Percentiles rank a stretch among this genome's conserved stretches.
phyloP scores from a whole-genome alignment of 163 green algal species.

The Prototheca cutis region DNA sequence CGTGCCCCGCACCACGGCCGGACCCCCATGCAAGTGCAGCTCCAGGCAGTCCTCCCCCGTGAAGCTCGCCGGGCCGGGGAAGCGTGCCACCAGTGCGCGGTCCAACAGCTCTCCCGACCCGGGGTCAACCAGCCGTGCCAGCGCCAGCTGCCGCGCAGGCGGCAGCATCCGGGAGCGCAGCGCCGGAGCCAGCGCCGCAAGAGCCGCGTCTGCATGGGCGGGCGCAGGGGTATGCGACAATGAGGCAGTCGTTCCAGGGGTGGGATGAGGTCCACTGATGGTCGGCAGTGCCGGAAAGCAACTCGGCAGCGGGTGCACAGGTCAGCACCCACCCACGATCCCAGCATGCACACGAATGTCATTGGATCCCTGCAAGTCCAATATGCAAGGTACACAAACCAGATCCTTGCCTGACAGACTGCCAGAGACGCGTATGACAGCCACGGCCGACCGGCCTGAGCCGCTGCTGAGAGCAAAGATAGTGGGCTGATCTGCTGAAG shows the following conservation, averaged over 20 bases:
- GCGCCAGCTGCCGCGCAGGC: conserved; percentile 7
- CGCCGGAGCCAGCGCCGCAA: conserved; percentile 1
- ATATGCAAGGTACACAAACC: neutral
- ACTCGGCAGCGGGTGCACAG: no score
- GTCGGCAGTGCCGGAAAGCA: no score
- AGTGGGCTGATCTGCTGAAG: conserved; percentile 11
- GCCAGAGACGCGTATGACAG: conserved; percentile 23
- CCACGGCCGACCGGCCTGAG: conserved; percentile 26
- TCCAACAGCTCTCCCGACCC: conserved; percentile 21
- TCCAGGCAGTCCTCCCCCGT: conserved; percentile 52
- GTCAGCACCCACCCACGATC: no score
- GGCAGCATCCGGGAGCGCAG: no score
- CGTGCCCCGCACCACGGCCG: conserved; percentile 35
- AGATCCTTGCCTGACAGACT: neutral
- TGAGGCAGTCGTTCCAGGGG: no score
- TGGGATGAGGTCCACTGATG: no score
- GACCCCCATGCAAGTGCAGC: conserved; percentile 50
- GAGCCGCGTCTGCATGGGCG: neutral
- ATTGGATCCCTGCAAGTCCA: no score
- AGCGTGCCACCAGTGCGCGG: conserved; percentile 34
- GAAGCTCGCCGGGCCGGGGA: conserved; percentile 35
- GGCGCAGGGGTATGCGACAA: neutral
- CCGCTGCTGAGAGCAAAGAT: conserved; percentile 42
- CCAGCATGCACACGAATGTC: no score
- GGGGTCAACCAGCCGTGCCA: conserved; percentile 15